A percentile compares a stretch with the other conserved stretches of the same genome.
These are phyloP conservation scores for Ophiocordyceps unilateralis DNA, from an alignment of 2,329 filamentous ascomycete species.

Conservation along the genomic window DNA sequence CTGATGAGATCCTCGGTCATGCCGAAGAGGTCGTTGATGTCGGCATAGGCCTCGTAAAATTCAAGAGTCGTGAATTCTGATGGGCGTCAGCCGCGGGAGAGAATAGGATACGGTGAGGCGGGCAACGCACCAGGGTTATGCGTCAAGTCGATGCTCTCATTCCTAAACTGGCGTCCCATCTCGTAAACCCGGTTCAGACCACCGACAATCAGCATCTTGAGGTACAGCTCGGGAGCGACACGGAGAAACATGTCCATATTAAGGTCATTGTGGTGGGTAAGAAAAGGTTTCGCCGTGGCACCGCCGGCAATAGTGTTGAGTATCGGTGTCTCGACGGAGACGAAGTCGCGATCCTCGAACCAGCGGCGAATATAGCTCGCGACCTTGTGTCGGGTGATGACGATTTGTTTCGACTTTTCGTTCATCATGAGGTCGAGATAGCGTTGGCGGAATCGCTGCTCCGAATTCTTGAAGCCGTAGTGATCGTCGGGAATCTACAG, in stretches of 20 bases:
- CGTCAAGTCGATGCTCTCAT: constrained; percentile 57
- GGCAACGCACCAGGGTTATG: constrained; percentile 50
- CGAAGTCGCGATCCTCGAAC: constrained; percentile 76
- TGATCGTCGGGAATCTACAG: constrained; percentile 55
- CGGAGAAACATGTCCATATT: constrained; percentile 92
- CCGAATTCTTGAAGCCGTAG: constrained; percentile 90
- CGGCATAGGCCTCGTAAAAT: constrained; percentile 89
- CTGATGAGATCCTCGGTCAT: constrained; percentile 89
- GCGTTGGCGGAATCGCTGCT: constrained; percentile 81
- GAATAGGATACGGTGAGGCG: neutral
- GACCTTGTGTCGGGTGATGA: constrained; percentile 75
- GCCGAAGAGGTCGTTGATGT: constrained; percentile 67
- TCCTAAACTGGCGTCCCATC: constrained; percentile 87
- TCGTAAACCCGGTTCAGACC: constrained; percentile 92
- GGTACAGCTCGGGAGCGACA: constrained; percentile 84
- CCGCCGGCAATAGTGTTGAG: constrained; percentile 93
- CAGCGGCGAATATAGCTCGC: constrained; percentile 76
- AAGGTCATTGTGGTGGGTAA: constrained; percentile 90
- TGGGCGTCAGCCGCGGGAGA: constrained; percentile 1
- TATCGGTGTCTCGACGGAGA: constrained; percentile 94
- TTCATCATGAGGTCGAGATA: constrained; percentile 98
- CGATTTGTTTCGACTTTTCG: constrained; percentile 64
- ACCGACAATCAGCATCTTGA: constrained; percentile 92
- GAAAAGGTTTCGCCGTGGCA: constrained; percentile 83
- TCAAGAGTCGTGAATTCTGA: constrained; percentile 92